phyloP scores from a whole-genome alignment of 2,329 filamentous ascomycete genomes.

The Escovopsis weberi region DNA sequence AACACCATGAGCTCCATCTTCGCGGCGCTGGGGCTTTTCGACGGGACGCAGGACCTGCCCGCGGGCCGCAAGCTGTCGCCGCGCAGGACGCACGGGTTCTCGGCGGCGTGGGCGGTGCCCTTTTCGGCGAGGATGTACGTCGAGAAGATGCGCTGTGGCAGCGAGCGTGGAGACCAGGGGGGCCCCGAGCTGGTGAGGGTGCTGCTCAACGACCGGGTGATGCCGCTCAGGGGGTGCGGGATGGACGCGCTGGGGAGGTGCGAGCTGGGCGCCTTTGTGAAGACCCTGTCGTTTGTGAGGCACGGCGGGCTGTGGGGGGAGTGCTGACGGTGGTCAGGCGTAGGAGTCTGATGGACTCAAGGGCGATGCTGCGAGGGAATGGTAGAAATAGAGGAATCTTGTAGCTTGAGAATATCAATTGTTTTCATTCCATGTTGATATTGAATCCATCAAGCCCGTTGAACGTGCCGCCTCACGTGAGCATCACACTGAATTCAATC shows the following conservation, averaged over 20 bases:
- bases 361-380: no score
- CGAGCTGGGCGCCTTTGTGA: conserved; percentile 52
- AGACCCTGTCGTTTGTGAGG: conserved; percentile 60
- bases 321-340: conserved; percentile 27
- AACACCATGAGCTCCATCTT: conserved; percentile 71
- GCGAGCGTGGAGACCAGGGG: not conserved
- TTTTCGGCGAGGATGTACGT: conserved; percentile 73
- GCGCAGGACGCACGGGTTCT: conserved; percentile 48
- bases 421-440: no score
- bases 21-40: conserved; percentile 65
- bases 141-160: conserved; percentile 65
- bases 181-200: conserved; percentile 61
- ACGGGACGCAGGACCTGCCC: conserved; percentile 41
- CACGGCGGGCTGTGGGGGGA: conserved; percentile 57
- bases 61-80: conserved; percentile 35
- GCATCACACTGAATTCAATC: no score
- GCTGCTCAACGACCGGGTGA: conserved; percentile 70
- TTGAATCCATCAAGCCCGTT: no score
- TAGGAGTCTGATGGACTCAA: not conserved
- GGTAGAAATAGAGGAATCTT: no score
- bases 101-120: conserved; percentile 65
- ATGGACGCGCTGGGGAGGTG: conserved; percentile 61
- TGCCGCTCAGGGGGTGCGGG: conserved; percentile 55
- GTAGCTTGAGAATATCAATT: no score
- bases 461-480: no score